phyloP scores from a whole-genome alignment of 176 grass and related monocot species.

The Areca catechu region DNA sequence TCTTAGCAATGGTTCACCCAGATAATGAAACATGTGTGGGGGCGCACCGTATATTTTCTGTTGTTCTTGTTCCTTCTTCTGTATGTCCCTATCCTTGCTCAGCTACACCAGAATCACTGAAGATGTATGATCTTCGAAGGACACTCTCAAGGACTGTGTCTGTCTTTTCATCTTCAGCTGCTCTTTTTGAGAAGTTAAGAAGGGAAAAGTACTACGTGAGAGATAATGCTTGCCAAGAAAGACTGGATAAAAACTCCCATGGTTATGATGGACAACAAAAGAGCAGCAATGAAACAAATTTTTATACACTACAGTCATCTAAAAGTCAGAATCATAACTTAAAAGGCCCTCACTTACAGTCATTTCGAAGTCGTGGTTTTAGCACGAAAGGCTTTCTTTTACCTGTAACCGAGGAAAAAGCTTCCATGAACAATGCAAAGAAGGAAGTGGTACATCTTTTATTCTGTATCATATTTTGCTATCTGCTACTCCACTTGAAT shows the following conservation, averaged over 20 bases:
- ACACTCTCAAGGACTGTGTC: conserved; percentile 98
- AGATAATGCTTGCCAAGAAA: conserved; percentile 48
- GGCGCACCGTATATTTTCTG: conserved; percentile 97
- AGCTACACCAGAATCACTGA: conserved; percentile 29
- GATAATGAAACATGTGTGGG: conserved; percentile 84
- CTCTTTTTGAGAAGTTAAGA: conserved; percentile 88
- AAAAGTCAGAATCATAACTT: conserved; percentile 49
- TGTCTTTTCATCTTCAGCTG: conserved; percentile 99
- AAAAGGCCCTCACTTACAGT: conserved; percentile 32
- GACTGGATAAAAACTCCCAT: conserved; percentile 29
- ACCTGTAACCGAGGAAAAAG: conserved; percentile 41
- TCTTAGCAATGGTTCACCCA: conserved; percentile 90
- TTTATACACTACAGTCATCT: conserved; percentile 46
- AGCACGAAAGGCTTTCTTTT: conserved; percentile 62
- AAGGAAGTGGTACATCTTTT: conserved; percentile 55
- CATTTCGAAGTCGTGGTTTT: conserved; percentile 42
- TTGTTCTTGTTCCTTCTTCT: conserved; percentile 94
- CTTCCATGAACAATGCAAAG: conserved; percentile 30
- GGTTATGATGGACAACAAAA: conserved; percentile 29
- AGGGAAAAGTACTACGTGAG: conserved; percentile 44
- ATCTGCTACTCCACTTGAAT: too few species aligned
- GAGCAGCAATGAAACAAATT: conserved; percentile 31
- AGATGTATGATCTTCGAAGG: conserved; percentile 63
- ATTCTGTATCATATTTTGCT: too few species aligned
- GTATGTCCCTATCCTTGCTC: conserved; percentile 52